Base-by-base conservation (phyloP, 331 rosid genomes). In the Quercus tomentella region DNA sequence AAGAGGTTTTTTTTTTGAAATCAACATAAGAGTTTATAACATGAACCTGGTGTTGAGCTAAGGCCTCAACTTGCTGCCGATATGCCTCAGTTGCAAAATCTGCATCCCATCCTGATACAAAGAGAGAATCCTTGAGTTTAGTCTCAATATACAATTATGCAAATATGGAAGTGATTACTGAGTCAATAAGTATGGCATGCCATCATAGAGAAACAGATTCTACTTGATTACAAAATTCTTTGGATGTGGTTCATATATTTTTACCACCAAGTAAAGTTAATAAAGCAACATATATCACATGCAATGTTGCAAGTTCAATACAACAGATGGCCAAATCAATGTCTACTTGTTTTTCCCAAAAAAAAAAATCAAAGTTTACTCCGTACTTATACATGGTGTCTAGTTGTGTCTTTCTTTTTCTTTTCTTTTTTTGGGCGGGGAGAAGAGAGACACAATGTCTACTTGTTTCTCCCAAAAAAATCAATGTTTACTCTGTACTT, bases 71-170 rank as follows among this genome's bases (percentile, higher is more conserved):
- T 84, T 93, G 91, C 86, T 96, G 99, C 17, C 99, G 88, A 89
- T 96, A 96, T 72, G 99, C 99, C 88, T 85, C 93, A 33, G 99
- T 96, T 31, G 99, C 99, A 81, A 90, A 91, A 83, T 96, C 99
- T 76, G 98, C 94, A 89, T 96, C 99, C 99, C 99, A 96, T 25
- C 93, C 99, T 96, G 76, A 69, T 7, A 81, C 58, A 71, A 70
- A 41, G 20, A 76, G 81, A 82, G 12, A 72, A 82, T 71, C 78
- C 49, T 45, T 23, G 41, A 70, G 79, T 73, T 85, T 68, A 80
- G 80, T 76, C 60, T 73, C 77, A 79, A 35, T 60, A 71, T 69
- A 49, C 51, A 72, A 80, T 72, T 76, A 83, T 23, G 30, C 67
- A 75, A 54, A 66, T 74, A 69, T 78, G 73, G 81, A 49, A 72